Percentiles rank a stretch among this genome's conserved stretches.
These are phyloP conservation scores for Crithidia bombi DNA, from an alignment of 208 protist species.

Conservation along the genomic window DNA sequence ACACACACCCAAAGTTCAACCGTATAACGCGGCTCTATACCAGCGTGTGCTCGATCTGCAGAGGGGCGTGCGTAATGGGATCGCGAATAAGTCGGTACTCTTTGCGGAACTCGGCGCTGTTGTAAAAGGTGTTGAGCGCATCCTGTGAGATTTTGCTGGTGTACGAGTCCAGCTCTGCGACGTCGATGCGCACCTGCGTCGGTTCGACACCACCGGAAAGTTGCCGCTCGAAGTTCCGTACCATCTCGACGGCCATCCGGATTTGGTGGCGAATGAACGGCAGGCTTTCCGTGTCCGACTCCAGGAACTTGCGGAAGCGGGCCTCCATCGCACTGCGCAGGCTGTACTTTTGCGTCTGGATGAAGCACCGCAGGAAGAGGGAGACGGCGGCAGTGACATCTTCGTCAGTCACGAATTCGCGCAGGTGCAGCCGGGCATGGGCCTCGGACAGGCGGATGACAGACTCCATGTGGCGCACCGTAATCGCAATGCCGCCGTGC, in stretches of 20 bases:
- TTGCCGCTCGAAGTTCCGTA: constrained; percentile 86
- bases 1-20: not conserved
- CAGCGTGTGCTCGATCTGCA: constrained; percentile 84
- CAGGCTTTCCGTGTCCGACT: constrained; percentile 85
- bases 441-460: constrained; percentile 98
- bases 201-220: constrained; percentile 83
- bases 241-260: constrained; percentile 76
- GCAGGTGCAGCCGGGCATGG: constrained; percentile 97
- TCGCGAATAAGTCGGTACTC: constrained; percentile 88
- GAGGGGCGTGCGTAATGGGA: constrained; percentile 60
- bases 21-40: constrained; percentile 5
- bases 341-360: constrained; percentile 96
- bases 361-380: constrained; percentile 98
- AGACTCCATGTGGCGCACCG: constrained; percentile 99
- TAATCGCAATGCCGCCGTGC: constrained; percentile 96
- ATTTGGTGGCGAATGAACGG: constrained; percentile 90
- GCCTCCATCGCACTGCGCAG: constrained; percentile 88
- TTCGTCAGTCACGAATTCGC: constrained; percentile 95
- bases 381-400: constrained; percentile 98
- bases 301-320: constrained; percentile 87
- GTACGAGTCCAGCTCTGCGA: constrained; percentile 81
- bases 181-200: constrained; percentile 75
- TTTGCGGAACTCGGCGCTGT: constrained; percentile 76
- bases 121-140: constrained; percentile 83
- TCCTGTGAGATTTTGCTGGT: constrained; percentile 82